A percentile compares a stretch with the other conserved stretches of the same genome.
Evolutionary conservation across 257 asterid species (phyloP).

Genomic region (Nicotiana tomentosiformis): DNA sequence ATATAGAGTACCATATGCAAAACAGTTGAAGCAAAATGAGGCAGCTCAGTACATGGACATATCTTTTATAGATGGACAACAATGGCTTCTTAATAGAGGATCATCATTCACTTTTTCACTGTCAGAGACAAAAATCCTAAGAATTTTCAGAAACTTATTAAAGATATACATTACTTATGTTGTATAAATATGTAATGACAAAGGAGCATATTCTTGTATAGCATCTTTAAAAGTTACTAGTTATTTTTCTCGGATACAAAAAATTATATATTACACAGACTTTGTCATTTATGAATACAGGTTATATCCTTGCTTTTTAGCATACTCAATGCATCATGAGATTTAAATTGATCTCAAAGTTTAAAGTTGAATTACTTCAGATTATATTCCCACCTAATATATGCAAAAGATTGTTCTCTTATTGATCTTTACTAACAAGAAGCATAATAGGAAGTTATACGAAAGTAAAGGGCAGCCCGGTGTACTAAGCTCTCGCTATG

Average conservation of each 20-base stretch:
- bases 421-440: background rate
- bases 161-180: background rate
- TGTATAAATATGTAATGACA: background rate
- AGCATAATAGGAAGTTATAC: background rate
- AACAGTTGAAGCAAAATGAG: constrained; percentile 49
- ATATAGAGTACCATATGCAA: constrained; percentile 47
- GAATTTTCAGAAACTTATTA: background rate
- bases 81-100: constrained; percentile 45
- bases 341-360: too few relatives aligned
- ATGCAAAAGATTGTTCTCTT: background rate
- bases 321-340: too few relatives aligned
- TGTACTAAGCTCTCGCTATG: too few relatives aligned
- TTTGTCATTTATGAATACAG: background rate
- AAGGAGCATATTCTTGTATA: background rate
- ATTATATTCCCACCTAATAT: too few relatives aligned
- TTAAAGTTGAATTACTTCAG: too few relatives aligned
- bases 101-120: background rate
- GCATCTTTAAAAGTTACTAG: background rate
- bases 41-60: constrained; percentile 48
- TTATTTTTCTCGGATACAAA: background rate
- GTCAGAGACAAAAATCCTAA: background rate
- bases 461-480: background rate
- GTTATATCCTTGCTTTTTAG: background rate
- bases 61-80: constrained; percentile 65
- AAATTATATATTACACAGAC: background rate